Percentiles rank a stretch among this genome's conserved stretches.
These are phyloP conservation scores for Tremella mesenterica DNA, from an alignment of 768 basidiomycete genomes.

Conservation along the genomic window DNA sequence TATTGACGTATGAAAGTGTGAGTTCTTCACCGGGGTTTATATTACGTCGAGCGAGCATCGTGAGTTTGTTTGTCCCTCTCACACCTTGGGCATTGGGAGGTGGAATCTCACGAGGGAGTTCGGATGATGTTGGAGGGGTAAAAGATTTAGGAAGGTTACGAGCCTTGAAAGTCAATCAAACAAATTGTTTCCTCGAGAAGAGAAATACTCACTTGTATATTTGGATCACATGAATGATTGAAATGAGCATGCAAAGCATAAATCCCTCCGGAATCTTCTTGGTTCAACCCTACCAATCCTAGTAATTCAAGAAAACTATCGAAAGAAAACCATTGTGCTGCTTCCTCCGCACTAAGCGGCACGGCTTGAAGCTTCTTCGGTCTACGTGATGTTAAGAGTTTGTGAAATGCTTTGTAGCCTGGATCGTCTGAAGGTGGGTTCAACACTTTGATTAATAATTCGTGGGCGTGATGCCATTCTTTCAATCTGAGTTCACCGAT, in stretches of 20 bases:
- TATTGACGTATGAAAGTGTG: conserved; percentile 66
- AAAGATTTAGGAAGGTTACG: conserved; percentile 32
- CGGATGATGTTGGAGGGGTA: conserved; percentile 8
- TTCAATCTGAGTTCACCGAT: conserved; percentile 11
- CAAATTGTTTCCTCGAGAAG: not conserved
- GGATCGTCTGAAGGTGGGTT: conserved; percentile 49
- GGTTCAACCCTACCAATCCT: conserved; percentile 71
- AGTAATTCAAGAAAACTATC: conserved; percentile 64
- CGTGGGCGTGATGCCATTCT: conserved; percentile 60
- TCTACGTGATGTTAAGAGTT: conserved; percentile 4
- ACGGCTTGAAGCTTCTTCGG: conserved; percentile 45
- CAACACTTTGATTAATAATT: conserved; percentile 57
- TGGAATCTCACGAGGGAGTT: conserved; percentile 22
- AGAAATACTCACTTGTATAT: conserved; percentile 53
- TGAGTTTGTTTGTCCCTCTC: conserved; percentile 52
- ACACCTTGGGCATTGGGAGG: conserved; percentile 54
- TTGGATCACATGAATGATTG: conserved; percentile 77
- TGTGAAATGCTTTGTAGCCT: conserved; percentile 38
- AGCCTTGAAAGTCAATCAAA: conserved; percentile 14
- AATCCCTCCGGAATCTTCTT: conserved; percentile 78
- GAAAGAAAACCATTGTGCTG: conserved; percentile 61
- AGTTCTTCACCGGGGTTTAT: conserved; percentile 69
- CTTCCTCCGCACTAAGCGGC: conserved; percentile 48
- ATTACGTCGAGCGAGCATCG: conserved; percentile 57
- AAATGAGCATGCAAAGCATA: conserved; percentile 78